Conservation (phyloP, 805 yeast genomes). For the Wickerhamia fluorescens region DNA sequence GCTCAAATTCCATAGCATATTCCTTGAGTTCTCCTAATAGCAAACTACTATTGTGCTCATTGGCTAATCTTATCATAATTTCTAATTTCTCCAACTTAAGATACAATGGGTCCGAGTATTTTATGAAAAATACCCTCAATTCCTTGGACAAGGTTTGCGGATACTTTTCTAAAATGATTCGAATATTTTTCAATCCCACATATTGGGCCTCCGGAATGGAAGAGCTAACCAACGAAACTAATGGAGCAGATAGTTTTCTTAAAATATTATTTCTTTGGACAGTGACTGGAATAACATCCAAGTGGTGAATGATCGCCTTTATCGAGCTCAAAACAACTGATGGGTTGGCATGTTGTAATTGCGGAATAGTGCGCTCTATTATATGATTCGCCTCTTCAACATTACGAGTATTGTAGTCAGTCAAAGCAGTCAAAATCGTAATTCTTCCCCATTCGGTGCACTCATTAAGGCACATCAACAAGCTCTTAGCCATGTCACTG, state of each 20-base stretch:
- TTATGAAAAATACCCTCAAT: conserved; percentile 82
- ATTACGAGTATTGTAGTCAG: conserved; percentile 56
- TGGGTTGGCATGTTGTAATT: conserved; percentile 94
- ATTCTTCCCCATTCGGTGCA: conserved; percentile 99
- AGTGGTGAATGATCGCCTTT: conserved; percentile 69
- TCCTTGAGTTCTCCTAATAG: conserved; percentile 68
- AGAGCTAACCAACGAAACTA: conserved; percentile 79
- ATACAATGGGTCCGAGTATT: conserved; percentile 77
- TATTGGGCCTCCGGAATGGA: conserved; percentile 89
- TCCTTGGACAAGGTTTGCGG: conserved; percentile 75
- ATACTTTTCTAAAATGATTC: conserved; percentile 82
- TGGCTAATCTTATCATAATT: conserved; percentile 62
- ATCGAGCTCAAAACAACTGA: conserved; percentile 86
- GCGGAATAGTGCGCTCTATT: conserved; percentile 86
- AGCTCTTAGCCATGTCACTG: conserved; percentile 44
- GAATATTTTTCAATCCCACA: conserved; percentile 84
- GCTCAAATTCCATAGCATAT: conserved; percentile 80
- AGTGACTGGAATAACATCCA: conserved; percentile 38
- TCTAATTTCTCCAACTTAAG: conserved; percentile 73
- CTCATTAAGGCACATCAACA: conserved; percentile 83
- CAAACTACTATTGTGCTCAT: conserved; percentile 49
- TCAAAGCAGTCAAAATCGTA: conserved; percentile 73
- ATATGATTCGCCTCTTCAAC: conserved; percentile 72
- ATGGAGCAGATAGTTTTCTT: conserved; percentile 74
- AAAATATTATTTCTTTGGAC: conserved; percentile 41